Base-by-base conservation (phyloP, 768 basidiomycete genomes). In the Amylocystis lapponica region DNA sequence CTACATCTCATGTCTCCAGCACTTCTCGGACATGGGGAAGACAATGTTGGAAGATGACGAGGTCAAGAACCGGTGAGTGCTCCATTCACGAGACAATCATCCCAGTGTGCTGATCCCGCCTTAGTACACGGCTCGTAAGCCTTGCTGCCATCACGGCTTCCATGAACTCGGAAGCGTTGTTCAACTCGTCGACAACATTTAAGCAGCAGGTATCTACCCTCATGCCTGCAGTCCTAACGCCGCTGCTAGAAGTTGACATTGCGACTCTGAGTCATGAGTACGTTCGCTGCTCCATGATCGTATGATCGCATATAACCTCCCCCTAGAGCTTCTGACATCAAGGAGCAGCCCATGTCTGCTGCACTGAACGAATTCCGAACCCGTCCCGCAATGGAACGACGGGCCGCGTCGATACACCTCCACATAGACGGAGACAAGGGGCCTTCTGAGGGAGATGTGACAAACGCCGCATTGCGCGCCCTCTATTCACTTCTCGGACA, bases 351-450 rank as follows among this genome's bases (percentile, higher is more conserved):
- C 1, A 73, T 71, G 3, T 90, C 91, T 1, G 78, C 83, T 2
- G 93, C 88, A 60, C 68, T 94, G 52, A 78, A 79, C 11, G 90
- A 94, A 57, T 95, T 93, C 53, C 78, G 89, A 27, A 81, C 81
- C 4, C 72, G 86, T 42, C 91, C 93, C 10, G 67, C 81, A 2
- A 68, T 81, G 12, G 87, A 94, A 60, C 70, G 93, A 41, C 78
- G 88, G 23, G 92, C 93, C 1, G 84, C 86, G 4, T 95, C 92
- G 2, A 85, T 96, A 12, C 92, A 94, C 58, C 67, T 84, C 8
- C 92, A 95, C 58, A 65, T 92, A 13, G 86, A 94, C 50, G 92
- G 92, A 9, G 88, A 96, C 54, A 78, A 81, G 38, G 92, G 92
- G 0, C 91, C 93, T 20, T 75, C 81, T 1, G 69, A 67, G 38